Evolutionary conservation across 116 monocot genomes (phyloP), one percentile per base, ranked within the genome.

Genomic region (Trichopus zeylanicus): DNA sequence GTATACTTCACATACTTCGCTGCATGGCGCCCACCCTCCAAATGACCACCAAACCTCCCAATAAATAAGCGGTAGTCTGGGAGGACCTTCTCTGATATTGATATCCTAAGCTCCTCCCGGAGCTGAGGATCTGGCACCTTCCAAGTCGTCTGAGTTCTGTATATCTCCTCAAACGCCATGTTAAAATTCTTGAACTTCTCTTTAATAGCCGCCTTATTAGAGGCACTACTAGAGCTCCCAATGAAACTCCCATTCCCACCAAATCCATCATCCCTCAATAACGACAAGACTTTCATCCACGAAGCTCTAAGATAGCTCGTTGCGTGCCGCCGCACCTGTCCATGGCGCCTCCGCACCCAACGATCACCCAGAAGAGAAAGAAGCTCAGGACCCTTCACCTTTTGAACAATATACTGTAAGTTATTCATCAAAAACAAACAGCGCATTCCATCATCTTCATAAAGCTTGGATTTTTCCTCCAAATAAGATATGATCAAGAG

Each of bases 391-490:
- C 65, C 67, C 57, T 63, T 79, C 3, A 72, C 74, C 61, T 82
- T 83, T 18, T 74, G 70, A 26, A 77, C 77, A 71, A 83, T 88
- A 74, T 82, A 82, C 21, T 53, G 58, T 7, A 68, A 27, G 59
- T 82, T 88, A 61, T 82, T 88, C 76, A 76, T 82, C 74, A 79
- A 60, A 53, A 80, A 88, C 11, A 88, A 64, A 48, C 51, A 68
- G 29, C 64, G 73, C 48, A 82, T 26, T 6, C 76, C 93, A 13
- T 42, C 71, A 61, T 88, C 93, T 29, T 93, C 88, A 46, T 88
- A 88, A 62, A 75, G 67, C 25, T 75, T 93, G n/a, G 93, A 80
- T 66, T 93, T 93, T 39, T 80, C 77, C 25, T 85, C 88, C 1
- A 93, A 72, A 48, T 67, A 34, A 4, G 34, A 51, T 16, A 62